phyloP scores from a whole-genome alignment of 805 yeast species.

The Yamadazyma akitaensis region DNA sequence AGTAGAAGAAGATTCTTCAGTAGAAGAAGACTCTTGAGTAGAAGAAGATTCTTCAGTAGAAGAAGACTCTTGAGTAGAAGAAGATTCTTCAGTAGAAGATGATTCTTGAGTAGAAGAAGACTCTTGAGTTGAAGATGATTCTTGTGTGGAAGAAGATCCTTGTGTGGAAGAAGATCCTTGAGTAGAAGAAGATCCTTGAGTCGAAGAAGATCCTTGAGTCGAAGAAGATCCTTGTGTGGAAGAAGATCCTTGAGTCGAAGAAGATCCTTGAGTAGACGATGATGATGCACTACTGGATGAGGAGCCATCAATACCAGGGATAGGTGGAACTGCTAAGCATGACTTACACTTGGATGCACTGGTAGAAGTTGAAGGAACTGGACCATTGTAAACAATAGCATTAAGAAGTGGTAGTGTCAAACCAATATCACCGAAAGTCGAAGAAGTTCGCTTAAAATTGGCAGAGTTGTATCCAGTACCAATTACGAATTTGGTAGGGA shows the following conservation, averaged over 20 bases:
- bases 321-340: slow-evolving; percentile 14
- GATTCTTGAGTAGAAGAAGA: slow-evolving; percentile 8
- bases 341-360: slow-evolving; percentile 14
- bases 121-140: background rate
- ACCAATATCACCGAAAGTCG: slow-evolving; percentile 13
- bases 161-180: slow-evolving; percentile 5
- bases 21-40: background rate
- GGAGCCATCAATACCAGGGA: slow-evolving; percentile 12
- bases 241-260: slow-evolving; percentile 3
- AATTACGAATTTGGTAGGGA: slow-evolving; percentile 13
- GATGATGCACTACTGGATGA: slow-evolving; percentile 4
- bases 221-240: slow-evolving; percentile 3
- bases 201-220: slow-evolving; percentile 6
- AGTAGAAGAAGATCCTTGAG: slow-evolving; percentile 1
- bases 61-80: slow-evolving; percentile 6
- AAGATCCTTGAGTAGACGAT: slow-evolving; percentile 1
- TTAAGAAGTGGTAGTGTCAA: slow-evolving; percentile 7
- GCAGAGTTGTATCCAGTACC: slow-evolving; percentile 18
- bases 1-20: slow-evolving; percentile 6
- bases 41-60: slow-evolving; percentile 7
- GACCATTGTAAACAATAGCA: slow-evolving; percentile 13
- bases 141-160: slow-evolving; percentile 4
- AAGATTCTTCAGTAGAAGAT: slow-evolving; percentile 1
- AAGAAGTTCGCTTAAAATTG: slow-evolving; percentile 7
- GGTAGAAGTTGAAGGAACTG: slow-evolving; percentile 13